Evolutionary conservation across 345 rosid genomes (phyloP).

Genomic region (Ailanthus altissimus): DNA sequence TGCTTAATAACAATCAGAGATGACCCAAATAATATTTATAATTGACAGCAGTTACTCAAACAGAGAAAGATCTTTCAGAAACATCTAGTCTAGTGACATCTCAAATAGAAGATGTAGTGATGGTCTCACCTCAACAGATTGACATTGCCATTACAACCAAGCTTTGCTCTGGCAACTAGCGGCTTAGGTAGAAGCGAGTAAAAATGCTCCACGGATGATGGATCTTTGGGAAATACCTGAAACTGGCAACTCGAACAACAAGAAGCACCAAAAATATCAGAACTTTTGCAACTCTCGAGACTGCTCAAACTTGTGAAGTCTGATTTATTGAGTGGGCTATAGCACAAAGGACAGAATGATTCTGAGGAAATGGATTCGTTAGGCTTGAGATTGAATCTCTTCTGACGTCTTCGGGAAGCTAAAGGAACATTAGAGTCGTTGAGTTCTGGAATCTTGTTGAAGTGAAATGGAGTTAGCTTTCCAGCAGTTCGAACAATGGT

Average conservation of each 20-base stretch:
- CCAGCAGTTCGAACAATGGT: constrained; percentile 89
- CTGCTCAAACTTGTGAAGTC: constrained; percentile 37
- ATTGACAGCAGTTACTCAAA: neutral
- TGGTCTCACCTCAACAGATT: constrained; percentile 60
- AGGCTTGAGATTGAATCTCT: constrained; percentile 62
- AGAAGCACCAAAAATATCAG: constrained; percentile 43
- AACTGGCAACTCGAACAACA: constrained; percentile 87
- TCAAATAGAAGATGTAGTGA: neutral
- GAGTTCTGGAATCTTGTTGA: constrained; percentile 79
- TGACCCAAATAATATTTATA: neutral
- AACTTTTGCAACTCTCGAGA: constrained; percentile 21
- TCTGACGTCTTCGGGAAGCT: constrained; percentile 78
- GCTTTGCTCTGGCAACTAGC: constrained; percentile 47
- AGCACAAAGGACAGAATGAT: constrained; percentile 79
- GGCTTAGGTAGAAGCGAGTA: constrained; percentile 53
- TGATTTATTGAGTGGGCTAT: constrained; percentile 53
- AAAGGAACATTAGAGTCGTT: constrained; percentile 62
- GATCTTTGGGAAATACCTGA: constrained; percentile 80
- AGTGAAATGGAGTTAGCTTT: constrained; percentile 87
- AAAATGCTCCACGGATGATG: constrained; percentile 54
- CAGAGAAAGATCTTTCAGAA: neutral
- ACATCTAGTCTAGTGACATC: neutral
- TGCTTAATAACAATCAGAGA: neutral
- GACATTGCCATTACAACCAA: constrained; percentile 26
- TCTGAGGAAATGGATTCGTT: constrained; percentile 70